A percentile compares a stretch with the other conserved stretches of the same genome.
Conservation (phyloP, 2,329 filamentous ascomycete genomes). For the Aurifilum marmelostoma region DNA sequence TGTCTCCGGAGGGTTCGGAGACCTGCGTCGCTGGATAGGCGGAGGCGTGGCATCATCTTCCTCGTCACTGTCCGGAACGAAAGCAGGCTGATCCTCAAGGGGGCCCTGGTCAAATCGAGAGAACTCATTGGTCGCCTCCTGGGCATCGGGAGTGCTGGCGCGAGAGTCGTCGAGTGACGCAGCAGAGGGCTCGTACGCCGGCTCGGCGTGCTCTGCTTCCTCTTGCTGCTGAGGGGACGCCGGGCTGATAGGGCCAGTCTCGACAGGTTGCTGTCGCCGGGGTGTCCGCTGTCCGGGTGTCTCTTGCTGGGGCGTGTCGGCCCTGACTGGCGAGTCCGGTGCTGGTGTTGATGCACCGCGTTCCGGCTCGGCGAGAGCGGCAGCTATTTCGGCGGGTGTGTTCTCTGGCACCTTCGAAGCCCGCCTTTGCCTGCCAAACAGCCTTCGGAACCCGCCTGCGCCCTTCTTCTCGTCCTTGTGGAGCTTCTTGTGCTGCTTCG, state of each 20-base stretch:
- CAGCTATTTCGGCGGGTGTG: conserved; percentile 54
- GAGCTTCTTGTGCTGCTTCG: conserved; percentile 48
- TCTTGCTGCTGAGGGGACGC: conserved; percentile 34
- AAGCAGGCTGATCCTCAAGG: conserved; percentile 82
- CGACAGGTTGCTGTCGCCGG: conserved; percentile 2
- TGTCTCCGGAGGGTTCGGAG: conserved; percentile 34
- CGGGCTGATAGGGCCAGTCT: conserved; percentile 11
- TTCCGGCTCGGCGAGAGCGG: conserved; percentile 49
- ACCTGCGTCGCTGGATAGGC: conserved; percentile 52
- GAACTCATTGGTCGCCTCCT: conserved; percentile 63
- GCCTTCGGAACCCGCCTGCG: conserved; percentile 60
- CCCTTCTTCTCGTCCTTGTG: conserved; percentile 33
- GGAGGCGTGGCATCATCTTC: conserved; percentile 54
- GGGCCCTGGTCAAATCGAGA: conserved; percentile 86
- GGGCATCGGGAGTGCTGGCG: conserved; percentile 61
- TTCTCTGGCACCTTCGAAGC: conserved; percentile 60
- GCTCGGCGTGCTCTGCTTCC: conserved; percentile 34
- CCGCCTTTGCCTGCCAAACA: conserved; percentile 68
- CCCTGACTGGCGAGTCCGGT: conserved; percentile 12
- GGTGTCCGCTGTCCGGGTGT: conserved; percentile 13
- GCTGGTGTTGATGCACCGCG: conserved; percentile 21
- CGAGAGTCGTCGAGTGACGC: conserved; percentile 57
- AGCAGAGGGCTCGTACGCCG: conserved; percentile 42
- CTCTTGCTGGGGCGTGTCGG: conserved; percentile 26
- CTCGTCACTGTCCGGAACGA: conserved; percentile 60